Evolutionary conservation across 352 stramenopile species (phyloP), one percentile per base, ranked within the genome.

Genomic region (Lagenidium sp.): DNA sequence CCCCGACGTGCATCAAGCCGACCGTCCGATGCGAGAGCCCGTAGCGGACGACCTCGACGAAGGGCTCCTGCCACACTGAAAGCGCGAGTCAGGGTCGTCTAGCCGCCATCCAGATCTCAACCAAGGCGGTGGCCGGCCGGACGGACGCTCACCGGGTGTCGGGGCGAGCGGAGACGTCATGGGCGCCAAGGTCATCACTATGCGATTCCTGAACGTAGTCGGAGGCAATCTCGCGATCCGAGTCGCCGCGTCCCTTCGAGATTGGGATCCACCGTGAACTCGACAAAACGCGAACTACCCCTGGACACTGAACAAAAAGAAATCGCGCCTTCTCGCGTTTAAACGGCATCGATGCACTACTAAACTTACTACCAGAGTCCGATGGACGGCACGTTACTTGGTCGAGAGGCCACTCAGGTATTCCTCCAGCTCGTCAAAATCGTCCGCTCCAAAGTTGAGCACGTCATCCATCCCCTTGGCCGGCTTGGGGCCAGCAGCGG

Each of bases 371-470:
- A n/a, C n/a, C n/a, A n/a, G n/a, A n/a, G n/a, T n/a, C n/a, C n/a
- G n/a, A n/a, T n/a, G n/a, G n/a, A n/a, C n/a, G n/a, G n/a, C n/a
- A n/a, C n/a, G n/a, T n/a, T n/a, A n/a, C n/a, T n/a, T n/a, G 32
- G 66, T 71, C 23, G 74, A 80, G 18, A 94, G 61, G 6, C 73
- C 76, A 28, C 76, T 94, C 37, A 94, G 60, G 50, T 94, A 94
- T 48, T 94, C 72, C 55, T 94, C 81, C 20, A 94, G 57, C 47
- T 94, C 81, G 28, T 91, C 81, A 57, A 94, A 94, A 67, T 94
- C 76, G 48, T 94, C 81, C 4, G 76, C 81, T 1, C 60, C 78
- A 56, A 94, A 91, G 61, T 92, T 88, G 61, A 90, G 76, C 45
- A 86, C 70, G 40, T 88, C 77, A 21, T 83, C 72, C 1, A 48